Conservation (phyloP, 352 stramenopile species). For the Plasmopara muralis region DNA sequence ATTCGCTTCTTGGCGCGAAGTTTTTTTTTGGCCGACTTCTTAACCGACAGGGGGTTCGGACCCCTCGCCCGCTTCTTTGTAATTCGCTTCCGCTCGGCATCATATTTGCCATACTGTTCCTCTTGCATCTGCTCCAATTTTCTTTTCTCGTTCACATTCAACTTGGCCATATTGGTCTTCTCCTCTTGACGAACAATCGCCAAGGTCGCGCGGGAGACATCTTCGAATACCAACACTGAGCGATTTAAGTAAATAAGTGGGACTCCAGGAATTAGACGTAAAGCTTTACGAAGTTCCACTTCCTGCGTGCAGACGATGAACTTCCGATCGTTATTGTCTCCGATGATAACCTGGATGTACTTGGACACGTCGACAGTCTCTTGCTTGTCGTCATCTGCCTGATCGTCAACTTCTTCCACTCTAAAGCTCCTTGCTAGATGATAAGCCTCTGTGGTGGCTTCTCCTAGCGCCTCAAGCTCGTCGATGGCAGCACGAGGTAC, state of each 20-base stretch:
- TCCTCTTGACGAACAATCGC: conserved; percentile 77
- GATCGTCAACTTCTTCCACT: conserved; percentile 42
- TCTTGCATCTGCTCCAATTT: conserved; percentile 55
- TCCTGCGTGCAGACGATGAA: conserved; percentile 82
- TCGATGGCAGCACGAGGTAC: conserved; percentile 59
- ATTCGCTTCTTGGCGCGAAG: conserved; percentile 75
- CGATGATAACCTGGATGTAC: conserved; percentile 45
- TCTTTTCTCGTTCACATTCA: conserved; percentile 71
- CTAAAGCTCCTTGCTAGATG: conserved; percentile 64
- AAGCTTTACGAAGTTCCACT: conserved; percentile 68
- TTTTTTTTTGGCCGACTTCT: conserved; percentile 76
- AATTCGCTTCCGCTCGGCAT: conserved; percentile 24
- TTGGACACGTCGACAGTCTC: conserved; percentile 43
- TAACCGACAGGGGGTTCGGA: conserved; percentile 71
- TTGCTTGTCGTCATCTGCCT: conserved; percentile 17
- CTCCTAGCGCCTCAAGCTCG: conserved; percentile 68
- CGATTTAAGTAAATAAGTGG: conserved; percentile 85
- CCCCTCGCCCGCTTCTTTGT: conserved; percentile 57
- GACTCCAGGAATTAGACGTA: conserved; percentile 61
- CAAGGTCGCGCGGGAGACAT: conserved; percentile 71
- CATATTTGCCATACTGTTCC: conserved; percentile 1
- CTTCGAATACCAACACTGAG: conserved; percentile 83
- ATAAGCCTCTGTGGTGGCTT: conserved; percentile 50
- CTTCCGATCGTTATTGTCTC: conserved; percentile 75
- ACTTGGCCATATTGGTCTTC: conserved; percentile 56